Evolutionary conservation across 2,329 filamentous ascomycete genomes (phyloP), one percentile per base, ranked within the genome.

Genomic region (Colletotrichum abscissum): DNA sequence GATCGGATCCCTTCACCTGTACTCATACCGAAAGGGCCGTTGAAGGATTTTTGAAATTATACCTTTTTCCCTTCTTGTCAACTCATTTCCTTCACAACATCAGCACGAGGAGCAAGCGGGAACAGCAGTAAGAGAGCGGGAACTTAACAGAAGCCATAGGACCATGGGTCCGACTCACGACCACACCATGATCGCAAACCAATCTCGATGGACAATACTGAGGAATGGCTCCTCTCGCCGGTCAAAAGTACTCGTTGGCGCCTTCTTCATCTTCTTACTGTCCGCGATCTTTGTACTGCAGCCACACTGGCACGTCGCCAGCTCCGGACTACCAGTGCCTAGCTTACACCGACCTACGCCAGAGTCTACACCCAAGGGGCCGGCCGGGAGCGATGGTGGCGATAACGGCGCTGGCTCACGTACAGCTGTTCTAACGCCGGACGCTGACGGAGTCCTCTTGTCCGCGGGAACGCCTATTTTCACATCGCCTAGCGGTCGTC

Each of bases 391-490:
- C 46, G 16, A 8, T 16, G 19, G 12, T 30, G 6, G 26, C 6
- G 24, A 19, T 26, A 24, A 33, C 14, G 24, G 24, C 4, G n/a
- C 14, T 11, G 11, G 12, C 14, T 5, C 42, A 58, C 59, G 8
- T 22, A 68, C 26, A 12, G 60, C 73, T 11, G 49, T 70, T 11
- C 14, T 73, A 0, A 42, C 57, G 8, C 38, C 72, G 16, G 74
- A 75, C 4, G 57, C 57, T 8, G 52, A 73, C 7, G 69, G 62
- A 2, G 38, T 75, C 2, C 62, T 75, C 11, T 38, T 75, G 24
- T 73, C 73, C 7, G 67, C 57, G 9, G 63, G 42, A 8, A 67
- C 26, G 16, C 57, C 64, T 8, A n/a, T 26, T 42, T 63, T 75
- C 35, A 35, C 22, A 16, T 75, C 74, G 30, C 74, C 69, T 2